These are phyloP conservation scores for Ascochyta lentis DNA, from an alignment of 2,329 filamentous ascomycete species.

Conservation along the genomic window DNA sequence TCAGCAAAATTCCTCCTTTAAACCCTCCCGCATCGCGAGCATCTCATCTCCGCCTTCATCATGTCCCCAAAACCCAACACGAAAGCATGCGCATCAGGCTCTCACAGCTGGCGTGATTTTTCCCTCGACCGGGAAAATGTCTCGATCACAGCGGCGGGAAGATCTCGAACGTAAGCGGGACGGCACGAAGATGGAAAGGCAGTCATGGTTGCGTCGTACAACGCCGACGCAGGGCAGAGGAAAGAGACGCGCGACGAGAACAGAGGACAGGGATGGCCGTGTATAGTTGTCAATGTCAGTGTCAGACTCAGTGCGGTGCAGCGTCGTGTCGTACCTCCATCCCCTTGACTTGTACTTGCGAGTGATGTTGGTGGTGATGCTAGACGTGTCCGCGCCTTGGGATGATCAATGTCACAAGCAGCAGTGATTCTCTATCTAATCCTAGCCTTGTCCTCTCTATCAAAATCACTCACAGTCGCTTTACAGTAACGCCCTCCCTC, in stretches of 20 bases:
- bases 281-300: conserved; percentile 19
- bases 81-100: neutral
- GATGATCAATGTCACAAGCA: neutral
- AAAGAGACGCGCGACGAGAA: conserved; percentile 26
- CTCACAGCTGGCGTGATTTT: neutral
- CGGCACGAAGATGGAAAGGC: conserved; percentile 11
- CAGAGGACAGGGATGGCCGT: conserved; percentile 2
- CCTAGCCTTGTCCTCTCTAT: neutral
- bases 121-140: conserved; percentile 21
- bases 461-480: neutral
- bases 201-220: conserved; percentile 17
- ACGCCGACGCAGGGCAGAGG: conserved; percentile 20
- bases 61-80: conserved; percentile 4
- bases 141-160: conserved; percentile 26
- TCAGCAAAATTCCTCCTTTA: conserved; percentile 1
- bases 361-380: neutral
- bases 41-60: neutral
- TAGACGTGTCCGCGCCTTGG: neutral
- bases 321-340: neutral
- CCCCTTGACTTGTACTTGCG: neutral
- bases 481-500: neutral
- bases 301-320: conserved; percentile 12
- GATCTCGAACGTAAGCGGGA: conserved; percentile 12
- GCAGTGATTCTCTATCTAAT: neutral
- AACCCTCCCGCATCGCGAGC: conserved; percentile 1